Evolutionary conservation across 202 grass and related monocot genomes (phyloP).

Genomic region (Eragrostis tef): DNA sequence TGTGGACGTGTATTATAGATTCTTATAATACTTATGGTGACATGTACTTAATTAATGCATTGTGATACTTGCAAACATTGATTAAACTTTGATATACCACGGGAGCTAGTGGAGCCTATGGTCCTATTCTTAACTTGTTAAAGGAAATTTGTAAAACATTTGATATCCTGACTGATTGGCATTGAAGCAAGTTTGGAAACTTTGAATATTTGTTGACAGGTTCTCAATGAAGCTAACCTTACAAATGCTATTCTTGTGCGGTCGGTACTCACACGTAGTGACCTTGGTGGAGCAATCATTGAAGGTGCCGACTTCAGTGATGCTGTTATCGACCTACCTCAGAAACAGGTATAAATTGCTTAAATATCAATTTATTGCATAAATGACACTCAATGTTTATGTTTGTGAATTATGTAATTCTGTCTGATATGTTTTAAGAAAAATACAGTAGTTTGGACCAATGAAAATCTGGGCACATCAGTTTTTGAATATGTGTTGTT

Average conservation of each 20-base stretch:
- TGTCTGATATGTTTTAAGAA: background rate
- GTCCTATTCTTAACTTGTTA: constrained; percentile 34
- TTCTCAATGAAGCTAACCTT: constrained; percentile 95
- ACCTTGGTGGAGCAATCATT: constrained; percentile 87
- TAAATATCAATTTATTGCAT: background rate
- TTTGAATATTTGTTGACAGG: constrained; percentile 54
- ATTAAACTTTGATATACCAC: constrained; percentile 10
- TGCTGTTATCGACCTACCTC: constrained; percentile 88
- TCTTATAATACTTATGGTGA: constrained; percentile 23
- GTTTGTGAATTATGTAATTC: background rate
- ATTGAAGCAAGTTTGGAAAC: constrained; percentile 42
- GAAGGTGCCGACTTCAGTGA: constrained; percentile 97
- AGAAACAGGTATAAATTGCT: constrained; percentile 71
- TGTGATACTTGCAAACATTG: constrained; percentile 16
- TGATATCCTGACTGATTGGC: constrained; percentile 6
- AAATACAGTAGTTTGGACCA: background rate
- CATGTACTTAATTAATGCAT: background rate
- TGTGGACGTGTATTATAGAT: constrained; percentile 9
- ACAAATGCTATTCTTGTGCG: constrained; percentile 86
- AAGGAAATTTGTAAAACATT: constrained; percentile 37
- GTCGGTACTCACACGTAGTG: constrained; percentile 89
- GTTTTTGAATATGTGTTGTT: background rate
- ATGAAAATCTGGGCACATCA: background rate
- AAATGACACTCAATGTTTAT: background rate
- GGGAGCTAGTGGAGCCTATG: constrained; percentile 28